These are phyloP conservation scores for Allium fistulosum DNA, from an alignment of 106 monocot species.

Conservation along the genomic window DNA sequence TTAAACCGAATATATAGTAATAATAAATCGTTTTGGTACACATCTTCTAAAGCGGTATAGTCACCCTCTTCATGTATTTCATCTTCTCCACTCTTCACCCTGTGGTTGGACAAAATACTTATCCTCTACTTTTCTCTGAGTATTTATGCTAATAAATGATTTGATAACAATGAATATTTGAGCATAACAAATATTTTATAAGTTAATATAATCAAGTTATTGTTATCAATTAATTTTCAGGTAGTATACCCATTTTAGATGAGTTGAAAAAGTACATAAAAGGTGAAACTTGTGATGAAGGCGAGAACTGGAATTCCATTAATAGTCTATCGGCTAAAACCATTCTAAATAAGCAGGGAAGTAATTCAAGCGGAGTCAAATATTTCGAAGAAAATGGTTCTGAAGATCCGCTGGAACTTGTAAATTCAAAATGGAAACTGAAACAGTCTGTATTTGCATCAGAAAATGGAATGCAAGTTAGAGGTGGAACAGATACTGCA, in stretches of 20 bases:
- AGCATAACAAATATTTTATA: too few relatives aligned
- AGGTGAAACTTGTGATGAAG: slow-evolving; percentile 12
- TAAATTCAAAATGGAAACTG: slow-evolving; percentile 14
- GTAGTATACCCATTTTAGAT: slow-evolving; percentile 54
- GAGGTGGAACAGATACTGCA: slow-evolving; percentile 60
- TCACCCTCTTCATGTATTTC: too few relatives aligned
- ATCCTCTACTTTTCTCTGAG: too few relatives aligned
- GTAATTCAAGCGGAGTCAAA: slow-evolving; percentile 13
- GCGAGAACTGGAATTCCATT: slow-evolving; percentile 47
- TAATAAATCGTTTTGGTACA: too few relatives aligned
- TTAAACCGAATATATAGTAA: too few relatives aligned
- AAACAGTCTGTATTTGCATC: slow-evolving; percentile 60
- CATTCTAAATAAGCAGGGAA: slow-evolving; percentile 16
- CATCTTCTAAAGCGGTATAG: too few relatives aligned
- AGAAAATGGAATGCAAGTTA: slow-evolving; percentile 39
- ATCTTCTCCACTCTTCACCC: too few relatives aligned
- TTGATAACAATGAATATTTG: too few relatives aligned
- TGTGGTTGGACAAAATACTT: too few relatives aligned
- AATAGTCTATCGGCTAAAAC: slow-evolving; percentile 50
- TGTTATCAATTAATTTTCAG: slow-evolving; percentile 15
- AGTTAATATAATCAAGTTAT: too few relatives aligned
- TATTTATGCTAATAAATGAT: too few relatives aligned
- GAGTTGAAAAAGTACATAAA: slow-evolving; percentile 50
- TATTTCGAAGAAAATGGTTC: slow-evolving; percentile 9
- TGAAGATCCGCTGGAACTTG: neutral